These are phyloP conservation scores for Gossypium ekmanianum DNA, from an alignment of 345 rosid species.

Conservation along the genomic window DNA sequence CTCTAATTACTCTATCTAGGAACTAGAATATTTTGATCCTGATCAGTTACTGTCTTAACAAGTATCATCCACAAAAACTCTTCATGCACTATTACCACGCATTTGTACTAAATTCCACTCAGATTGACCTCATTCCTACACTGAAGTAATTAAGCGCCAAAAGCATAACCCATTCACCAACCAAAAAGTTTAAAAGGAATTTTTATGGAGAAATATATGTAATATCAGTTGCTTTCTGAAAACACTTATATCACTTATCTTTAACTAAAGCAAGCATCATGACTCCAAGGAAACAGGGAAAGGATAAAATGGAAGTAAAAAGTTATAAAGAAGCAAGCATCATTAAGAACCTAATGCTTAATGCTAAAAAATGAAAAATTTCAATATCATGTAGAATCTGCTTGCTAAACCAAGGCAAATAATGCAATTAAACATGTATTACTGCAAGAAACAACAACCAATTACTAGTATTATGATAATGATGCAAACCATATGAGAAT, in stretches of 20 bases:
- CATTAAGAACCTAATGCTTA: background rate
- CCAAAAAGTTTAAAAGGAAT: background rate
- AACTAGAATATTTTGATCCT: background rate
- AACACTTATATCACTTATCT: background rate
- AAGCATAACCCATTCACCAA: background rate
- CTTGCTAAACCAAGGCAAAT: background rate
- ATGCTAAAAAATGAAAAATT: background rate
- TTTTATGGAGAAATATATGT: background rate
- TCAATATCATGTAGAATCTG: background rate
- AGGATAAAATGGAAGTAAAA: background rate
- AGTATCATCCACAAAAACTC: background rate
- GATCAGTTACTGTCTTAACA: background rate
- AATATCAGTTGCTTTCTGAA: too few species aligned
- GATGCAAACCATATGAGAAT: background rate
- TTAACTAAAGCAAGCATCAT: background rate
- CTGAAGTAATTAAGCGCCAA: background rate
- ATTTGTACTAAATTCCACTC: background rate
- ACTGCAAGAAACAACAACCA: background rate
- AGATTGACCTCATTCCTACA: background rate
- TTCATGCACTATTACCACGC: background rate
- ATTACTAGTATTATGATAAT: background rate
- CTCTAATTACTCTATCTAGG: background rate
- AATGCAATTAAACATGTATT: background rate
- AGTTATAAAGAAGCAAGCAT: background rate
- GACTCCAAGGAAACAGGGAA: background rate